phyloP scores from a whole-genome alignment of 768 basidiomycete species.

The Russula abietina region DNA sequence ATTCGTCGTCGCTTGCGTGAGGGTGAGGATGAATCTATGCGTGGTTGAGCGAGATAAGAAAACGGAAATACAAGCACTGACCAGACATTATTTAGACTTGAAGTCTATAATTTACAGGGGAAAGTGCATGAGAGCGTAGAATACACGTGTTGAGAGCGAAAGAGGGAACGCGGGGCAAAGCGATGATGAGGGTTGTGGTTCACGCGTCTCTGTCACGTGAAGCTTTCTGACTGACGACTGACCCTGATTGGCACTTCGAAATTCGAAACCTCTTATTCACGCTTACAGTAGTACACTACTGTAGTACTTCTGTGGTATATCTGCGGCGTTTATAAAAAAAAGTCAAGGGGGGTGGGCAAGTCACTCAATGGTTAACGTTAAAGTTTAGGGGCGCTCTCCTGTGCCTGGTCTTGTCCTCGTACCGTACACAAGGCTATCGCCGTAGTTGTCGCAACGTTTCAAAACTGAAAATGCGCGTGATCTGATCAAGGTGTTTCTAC shows the following conservation, averaged over 20 bases:
- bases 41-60: not conserved
- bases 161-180: not conserved
- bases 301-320: too few species aligned
- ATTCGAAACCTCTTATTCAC: too few species aligned
- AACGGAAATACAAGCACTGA: not conserved
- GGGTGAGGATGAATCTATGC: constrained; percentile 34
- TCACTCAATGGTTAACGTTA: not conserved
- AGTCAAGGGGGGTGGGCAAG: not conserved
- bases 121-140: not conserved
- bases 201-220: constrained; percentile 5
- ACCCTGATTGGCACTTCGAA: too few species aligned
- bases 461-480: not conserved
- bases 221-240: not conserved
- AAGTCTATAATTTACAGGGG: not conserved
- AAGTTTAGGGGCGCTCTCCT: not conserved
- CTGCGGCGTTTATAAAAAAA: not conserved
- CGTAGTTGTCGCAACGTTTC: not conserved
- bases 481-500: not conserved
- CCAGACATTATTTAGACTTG: constrained; percentile 4
- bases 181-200: not conserved
- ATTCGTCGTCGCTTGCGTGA: constrained; percentile 52
- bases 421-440: not conserved
- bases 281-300: too few species aligned
- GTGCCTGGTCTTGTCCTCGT: not conserved
- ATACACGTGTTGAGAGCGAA: not conserved